Percentiles rank a stretch among this genome's conserved stretches.
These are phyloP conservation scores for Inonotus hispidus DNA, from an alignment of 1,284 basidiomycete genomes.

Conservation along the genomic window DNA sequence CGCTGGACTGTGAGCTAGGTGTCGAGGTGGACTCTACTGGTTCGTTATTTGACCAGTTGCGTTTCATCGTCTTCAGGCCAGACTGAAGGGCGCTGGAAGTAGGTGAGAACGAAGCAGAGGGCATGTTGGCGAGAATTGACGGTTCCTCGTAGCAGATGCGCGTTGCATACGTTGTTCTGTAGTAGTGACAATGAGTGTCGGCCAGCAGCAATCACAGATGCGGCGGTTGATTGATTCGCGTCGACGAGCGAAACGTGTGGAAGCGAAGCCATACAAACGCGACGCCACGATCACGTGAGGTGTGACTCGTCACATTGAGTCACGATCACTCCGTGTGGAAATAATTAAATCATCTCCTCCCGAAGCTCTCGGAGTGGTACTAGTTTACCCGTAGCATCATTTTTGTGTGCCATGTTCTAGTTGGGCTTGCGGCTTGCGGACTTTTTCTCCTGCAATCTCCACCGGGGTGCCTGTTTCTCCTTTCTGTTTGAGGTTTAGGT, in stretches of 20 bases:
- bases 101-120: not conserved
- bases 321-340: too few relatives aligned
- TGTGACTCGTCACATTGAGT: too few relatives aligned
- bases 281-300: not conserved
- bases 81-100: slow-evolving; percentile 30
- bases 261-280: not conserved
- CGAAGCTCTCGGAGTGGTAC: too few relatives aligned
- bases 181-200: not conserved
- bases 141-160: not conserved
- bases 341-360: too few relatives aligned
- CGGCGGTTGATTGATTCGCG: not conserved
- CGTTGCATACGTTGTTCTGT: not conserved
- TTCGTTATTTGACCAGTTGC: slow-evolving; percentile 37
- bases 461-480: not conserved
- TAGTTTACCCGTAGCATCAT: not conserved
- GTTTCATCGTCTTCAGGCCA: slow-evolving; percentile 39
- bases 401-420: too few relatives aligned
- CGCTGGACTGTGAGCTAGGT: slow-evolving; percentile 30
- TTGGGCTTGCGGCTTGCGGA: not conserved
- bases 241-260: too few relatives aligned
- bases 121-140: not conserved
- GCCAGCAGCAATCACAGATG: not conserved
- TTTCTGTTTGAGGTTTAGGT: too few relatives aligned
- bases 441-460: not conserved
- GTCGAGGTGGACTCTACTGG: not conserved